phyloP scores from a whole-genome alignment of 2,329 filamentous ascomycete species.

The Colletotrichum theobromicola region DNA sequence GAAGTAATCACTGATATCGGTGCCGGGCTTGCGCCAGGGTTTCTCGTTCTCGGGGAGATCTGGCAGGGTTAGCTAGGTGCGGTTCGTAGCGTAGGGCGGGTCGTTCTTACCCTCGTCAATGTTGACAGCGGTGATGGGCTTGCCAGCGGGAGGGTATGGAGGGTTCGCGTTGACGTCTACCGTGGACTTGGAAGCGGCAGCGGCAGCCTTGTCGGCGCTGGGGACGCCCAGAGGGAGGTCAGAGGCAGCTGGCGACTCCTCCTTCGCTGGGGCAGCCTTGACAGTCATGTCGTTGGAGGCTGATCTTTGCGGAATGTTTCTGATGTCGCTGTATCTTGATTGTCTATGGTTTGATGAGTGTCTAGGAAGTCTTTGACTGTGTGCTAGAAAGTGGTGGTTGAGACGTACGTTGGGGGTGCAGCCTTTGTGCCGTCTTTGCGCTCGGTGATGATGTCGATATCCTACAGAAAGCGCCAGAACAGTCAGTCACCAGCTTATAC shows the following conservation, averaged over 20 bases:
- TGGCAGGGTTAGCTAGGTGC: slow-evolving; percentile 25
- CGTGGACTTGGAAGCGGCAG: slow-evolving; percentile 78
- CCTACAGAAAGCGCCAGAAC: slow-evolving; percentile 41
- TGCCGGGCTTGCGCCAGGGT: slow-evolving; percentile 93
- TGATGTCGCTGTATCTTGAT: slow-evolving; percentile 68
- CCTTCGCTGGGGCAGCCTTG: slow-evolving; percentile 52
- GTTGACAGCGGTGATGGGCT: slow-evolving; percentile 78
- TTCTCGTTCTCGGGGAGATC: slow-evolving; percentile 83
- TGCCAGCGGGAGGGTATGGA: slow-evolving; percentile 77
- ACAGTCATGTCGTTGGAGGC: slow-evolving; percentile 54
- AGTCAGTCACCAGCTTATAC: neutral
- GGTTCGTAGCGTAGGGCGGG: neutral
- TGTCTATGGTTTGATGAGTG: slow-evolving; percentile 45
- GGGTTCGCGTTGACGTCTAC: slow-evolving; percentile 87
- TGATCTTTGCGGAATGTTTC: slow-evolving; percentile 67
- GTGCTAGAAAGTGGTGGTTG: neutral
- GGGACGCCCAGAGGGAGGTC: slow-evolving; percentile 32
- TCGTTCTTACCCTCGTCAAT: slow-evolving; percentile 67
- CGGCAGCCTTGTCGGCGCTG: slow-evolving; percentile 60
- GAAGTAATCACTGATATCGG: slow-evolving; percentile 96
- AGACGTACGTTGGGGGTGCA: slow-evolving; percentile 60
- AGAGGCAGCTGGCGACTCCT: slow-evolving; percentile 39
- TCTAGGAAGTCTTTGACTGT: neutral
- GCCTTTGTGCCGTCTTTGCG: slow-evolving; percentile 68
- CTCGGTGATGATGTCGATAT: slow-evolving; percentile 73